Conservation (phyloP, 768 basidiomycete genomes). For the Chalciporus pseudorubinellus region DNA sequence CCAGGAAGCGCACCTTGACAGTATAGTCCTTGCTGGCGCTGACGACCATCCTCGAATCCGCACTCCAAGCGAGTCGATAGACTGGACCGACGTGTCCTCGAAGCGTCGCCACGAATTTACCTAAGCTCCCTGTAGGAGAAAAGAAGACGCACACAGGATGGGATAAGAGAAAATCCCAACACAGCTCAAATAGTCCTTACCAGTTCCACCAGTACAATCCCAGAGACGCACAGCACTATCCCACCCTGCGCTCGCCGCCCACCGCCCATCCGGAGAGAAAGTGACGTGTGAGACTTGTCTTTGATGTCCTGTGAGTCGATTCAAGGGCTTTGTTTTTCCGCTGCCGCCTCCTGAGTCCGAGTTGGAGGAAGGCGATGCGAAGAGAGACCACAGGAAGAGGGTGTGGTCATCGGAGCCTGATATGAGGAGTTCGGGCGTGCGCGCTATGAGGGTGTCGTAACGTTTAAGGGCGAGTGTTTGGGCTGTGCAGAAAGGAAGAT, state of each 20-base stretch:
- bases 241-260: constrained; percentile 89
- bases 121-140: constrained; percentile 47
- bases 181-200: constrained; percentile 28
- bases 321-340: constrained; percentile 63
- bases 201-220: constrained; percentile 62
- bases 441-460: constrained; percentile 67
- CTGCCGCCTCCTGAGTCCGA: constrained; percentile 16
- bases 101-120: constrained; percentile 86
- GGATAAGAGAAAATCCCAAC: not conserved
- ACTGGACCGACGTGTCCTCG: constrained; percentile 94
- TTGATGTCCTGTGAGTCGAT: constrained; percentile 91
- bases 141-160: not conserved
- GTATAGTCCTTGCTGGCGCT: constrained; percentile 97
- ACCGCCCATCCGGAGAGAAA: constrained; percentile 91
- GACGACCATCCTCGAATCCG: constrained; percentile 87
- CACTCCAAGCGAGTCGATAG: constrained; percentile 93
- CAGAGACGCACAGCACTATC: constrained; percentile 90
- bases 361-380: constrained; percentile 42
- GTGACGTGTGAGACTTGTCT: constrained; percentile 91
- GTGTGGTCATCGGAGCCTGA: constrained; percentile 98
- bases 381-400: constrained; percentile 91
- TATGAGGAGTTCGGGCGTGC: constrained; percentile 77
- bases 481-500: constrained; percentile 42
- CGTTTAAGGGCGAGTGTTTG: constrained; percentile 72
- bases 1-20: constrained; percentile 68